These are phyloP conservation scores for Ilyonectria mors-panacis DNA, from an alignment of 2,329 filamentous ascomycete species.

Conservation along the genomic window DNA sequence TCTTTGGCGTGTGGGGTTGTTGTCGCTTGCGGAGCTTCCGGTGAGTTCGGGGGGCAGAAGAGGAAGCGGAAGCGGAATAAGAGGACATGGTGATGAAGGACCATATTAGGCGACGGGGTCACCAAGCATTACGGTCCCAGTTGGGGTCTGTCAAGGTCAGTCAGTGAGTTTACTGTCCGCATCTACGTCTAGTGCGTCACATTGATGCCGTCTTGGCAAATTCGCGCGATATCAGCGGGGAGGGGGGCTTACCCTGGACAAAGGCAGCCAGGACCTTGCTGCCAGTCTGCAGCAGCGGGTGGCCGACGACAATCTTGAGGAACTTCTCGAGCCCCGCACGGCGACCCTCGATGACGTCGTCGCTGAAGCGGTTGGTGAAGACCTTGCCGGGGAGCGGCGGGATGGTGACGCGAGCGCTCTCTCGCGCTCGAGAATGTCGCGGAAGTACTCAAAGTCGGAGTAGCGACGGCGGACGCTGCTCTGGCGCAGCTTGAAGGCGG, in stretches of 20 bases:
- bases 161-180: slow-evolving; percentile 5
- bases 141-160: slow-evolving; percentile 73
- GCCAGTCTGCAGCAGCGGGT: slow-evolving; percentile 95
- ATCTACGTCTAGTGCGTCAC: background rate
- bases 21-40: slow-evolving; percentile 49
- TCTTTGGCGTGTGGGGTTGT: slow-evolving; percentile 34
- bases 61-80: slow-evolving; percentile 33
- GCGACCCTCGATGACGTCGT: slow-evolving; percentile 97
- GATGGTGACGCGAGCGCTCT: slow-evolving; percentile 93
- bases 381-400: slow-evolving; percentile 97
- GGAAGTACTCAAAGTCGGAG: slow-evolving; percentile 98
- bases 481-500: slow-evolving; percentile 95
- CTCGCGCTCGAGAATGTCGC: slow-evolving; percentile 97
- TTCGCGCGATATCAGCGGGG: slow-evolving; percentile 10
- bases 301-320: slow-evolving; percentile 96
- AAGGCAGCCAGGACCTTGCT: slow-evolving; percentile 97
- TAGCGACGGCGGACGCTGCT: slow-evolving; percentile 93
- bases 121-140: slow-evolving; percentile 95
- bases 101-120: slow-evolving; percentile 54
- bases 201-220: background rate
- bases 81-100: slow-evolving; percentile 40
- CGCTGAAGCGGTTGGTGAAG: slow-evolving; percentile 97
- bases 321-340: slow-evolving; percentile 94
- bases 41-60: slow-evolving; percentile 33
- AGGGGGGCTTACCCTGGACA: slow-evolving; percentile 81